These are phyloP conservation scores for Phytophthora hybrid DNA, from an alignment of 352 stramenopile genomes.

Conservation along the genomic window DNA sequence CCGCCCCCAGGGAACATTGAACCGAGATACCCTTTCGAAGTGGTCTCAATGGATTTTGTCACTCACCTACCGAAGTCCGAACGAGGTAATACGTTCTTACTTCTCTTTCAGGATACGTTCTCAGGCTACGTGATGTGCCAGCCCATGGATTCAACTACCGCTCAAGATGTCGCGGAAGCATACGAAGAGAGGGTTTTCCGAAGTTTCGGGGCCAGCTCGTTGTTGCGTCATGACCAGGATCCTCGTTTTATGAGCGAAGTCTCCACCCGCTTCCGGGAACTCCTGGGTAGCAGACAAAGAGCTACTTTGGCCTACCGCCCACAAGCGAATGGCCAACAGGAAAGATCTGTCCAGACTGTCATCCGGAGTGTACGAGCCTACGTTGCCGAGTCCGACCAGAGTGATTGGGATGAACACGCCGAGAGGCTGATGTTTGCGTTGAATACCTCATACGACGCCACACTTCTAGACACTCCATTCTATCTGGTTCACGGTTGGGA, in stretches of 20 bases:
- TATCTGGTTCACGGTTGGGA: slow-evolving; percentile 33
- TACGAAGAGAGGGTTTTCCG: slow-evolving; percentile 35
- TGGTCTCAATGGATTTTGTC: slow-evolving; percentile 24
- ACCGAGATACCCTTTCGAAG: slow-evolving; percentile 6
- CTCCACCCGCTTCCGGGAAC: slow-evolving; percentile 31
- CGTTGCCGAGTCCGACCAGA: slow-evolving; percentile 26
- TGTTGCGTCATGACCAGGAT: slow-evolving; percentile 38
- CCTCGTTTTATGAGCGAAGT: slow-evolving; percentile 37
- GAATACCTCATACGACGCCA: slow-evolving; percentile 25
- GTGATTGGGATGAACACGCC: slow-evolving; percentile 41
- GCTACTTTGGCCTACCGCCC: slow-evolving; percentile 42
- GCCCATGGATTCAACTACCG: background rate
- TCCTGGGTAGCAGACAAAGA: slow-evolving; percentile 28
- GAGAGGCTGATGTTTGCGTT: slow-evolving; percentile 34
- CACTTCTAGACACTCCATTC: slow-evolving; percentile 13
- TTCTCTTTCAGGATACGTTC: slow-evolving; percentile 11
- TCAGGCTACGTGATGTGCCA: slow-evolving; percentile 29
- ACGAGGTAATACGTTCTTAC: slow-evolving; percentile 1
- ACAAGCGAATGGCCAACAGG: slow-evolving; percentile 48
- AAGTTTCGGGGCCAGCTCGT: slow-evolving; percentile 27
- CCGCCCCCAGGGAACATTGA: slow-evolving; percentile 11
- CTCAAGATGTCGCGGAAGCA: slow-evolving; percentile 29
- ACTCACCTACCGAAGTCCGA: slow-evolving; percentile 4
- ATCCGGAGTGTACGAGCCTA: slow-evolving; percentile 27
- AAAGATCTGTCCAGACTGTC: slow-evolving; percentile 39